Evolutionary conservation across 1,284 basidiomycete species (phyloP).

Genomic region (Agroathelia rolfsii): DNA sequence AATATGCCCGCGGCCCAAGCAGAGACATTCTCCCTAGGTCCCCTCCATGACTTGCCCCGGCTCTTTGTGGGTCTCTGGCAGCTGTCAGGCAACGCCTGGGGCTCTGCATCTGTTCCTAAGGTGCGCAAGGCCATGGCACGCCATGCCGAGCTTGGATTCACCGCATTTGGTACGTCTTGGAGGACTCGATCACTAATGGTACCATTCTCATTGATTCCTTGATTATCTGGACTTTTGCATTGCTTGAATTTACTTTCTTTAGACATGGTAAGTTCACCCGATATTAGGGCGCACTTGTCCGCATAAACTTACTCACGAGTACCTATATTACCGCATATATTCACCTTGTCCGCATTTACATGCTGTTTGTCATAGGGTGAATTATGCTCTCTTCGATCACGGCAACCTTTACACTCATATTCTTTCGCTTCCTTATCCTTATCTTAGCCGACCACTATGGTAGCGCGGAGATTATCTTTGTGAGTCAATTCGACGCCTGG

Average conservation of each 20-base stretch:
- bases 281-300: neutral
- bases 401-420: no score
- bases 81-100: constrained; percentile 75
- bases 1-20: constrained; percentile 3
- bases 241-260: constrained; percentile 7
- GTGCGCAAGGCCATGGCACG: constrained; percentile 59
- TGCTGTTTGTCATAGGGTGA: no score
- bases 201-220: constrained; percentile 5
- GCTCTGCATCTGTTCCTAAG: constrained; percentile 54
- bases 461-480: constrained; percentile 67
- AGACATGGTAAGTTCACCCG: constrained; percentile 42
- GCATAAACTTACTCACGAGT: neutral
- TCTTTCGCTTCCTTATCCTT: neutral
- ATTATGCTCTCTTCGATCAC: no score
- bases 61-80: constrained; percentile 77
- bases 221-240: neutral
- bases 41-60: constrained; percentile 49
- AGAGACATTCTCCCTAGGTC: constrained; percentile 54
- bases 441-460: constrained; percentile 73
- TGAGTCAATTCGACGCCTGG: constrained; percentile 24
- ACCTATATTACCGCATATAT: constrained; percentile 1
- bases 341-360: constrained; percentile 1
- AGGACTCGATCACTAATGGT: constrained; percentile 5
- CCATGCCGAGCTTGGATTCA: constrained; percentile 56
- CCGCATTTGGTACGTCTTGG: constrained; percentile 52